These are phyloP conservation scores for Eucalyptus tenuipes DNA, from an alignment of 345 rosid species.

Conservation along the genomic window DNA sequence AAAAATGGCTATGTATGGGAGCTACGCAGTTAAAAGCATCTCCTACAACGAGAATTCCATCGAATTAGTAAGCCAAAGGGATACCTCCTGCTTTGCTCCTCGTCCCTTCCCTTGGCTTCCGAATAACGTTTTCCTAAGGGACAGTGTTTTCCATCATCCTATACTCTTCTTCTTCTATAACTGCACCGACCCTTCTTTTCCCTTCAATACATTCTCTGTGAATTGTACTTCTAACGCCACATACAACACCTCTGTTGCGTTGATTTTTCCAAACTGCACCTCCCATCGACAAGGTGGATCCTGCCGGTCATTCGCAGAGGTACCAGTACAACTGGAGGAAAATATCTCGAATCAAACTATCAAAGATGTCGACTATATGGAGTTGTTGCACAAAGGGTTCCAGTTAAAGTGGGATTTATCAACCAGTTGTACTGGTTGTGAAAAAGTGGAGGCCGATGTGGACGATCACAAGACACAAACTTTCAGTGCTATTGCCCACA, in stretches of 20 bases:
- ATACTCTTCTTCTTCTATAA: neutral
- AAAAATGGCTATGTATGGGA: neutral
- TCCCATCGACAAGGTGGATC: accelerated
- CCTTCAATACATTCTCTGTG: neutral
- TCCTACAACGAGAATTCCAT: neutral
- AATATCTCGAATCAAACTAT: neutral
- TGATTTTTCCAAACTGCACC: too few species aligned
- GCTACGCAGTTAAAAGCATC: neutral
- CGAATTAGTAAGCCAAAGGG: neutral
- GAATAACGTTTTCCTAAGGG: neutral
- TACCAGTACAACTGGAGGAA: neutral
- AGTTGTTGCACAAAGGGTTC: neutral
- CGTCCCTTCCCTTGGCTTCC: neutral
- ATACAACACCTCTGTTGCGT: too few species aligned
- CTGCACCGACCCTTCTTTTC: neutral
- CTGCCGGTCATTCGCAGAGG: accelerated
- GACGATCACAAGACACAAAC: neutral
- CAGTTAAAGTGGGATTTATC: neutral
- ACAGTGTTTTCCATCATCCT: neutral
- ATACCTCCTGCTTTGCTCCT: neutral
- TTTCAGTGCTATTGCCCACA: neutral
- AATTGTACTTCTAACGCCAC: neutral
- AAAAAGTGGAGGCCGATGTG: neutral
- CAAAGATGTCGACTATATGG: neutral
- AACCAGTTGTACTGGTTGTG: neutral